These are phyloP conservation scores for Flaveria bidentis DNA, from an alignment of 129 eudicot species.

Conservation along the genomic window DNA sequence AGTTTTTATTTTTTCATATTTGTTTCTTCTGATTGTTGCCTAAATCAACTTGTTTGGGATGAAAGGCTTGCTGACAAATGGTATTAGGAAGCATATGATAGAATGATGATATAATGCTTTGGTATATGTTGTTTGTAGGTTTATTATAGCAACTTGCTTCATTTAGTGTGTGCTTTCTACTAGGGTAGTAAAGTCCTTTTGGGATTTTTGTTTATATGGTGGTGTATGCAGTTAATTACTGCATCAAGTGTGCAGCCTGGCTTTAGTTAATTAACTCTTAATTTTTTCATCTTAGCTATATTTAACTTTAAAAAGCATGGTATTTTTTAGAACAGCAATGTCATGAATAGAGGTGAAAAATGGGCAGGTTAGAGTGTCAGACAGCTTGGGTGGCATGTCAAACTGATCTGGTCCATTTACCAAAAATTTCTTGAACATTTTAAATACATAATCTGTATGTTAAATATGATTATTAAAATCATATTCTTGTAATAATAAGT, in stretches of 20 bases:
- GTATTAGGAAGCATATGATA: slow-evolving; percentile 7
- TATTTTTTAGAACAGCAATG: background rate
- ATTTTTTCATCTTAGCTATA: background rate
- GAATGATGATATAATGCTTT: background rate
- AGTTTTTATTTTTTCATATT: background rate
- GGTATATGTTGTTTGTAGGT: background rate
- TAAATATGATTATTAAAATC: background rate
- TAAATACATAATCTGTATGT: background rate
- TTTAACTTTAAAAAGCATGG: background rate
- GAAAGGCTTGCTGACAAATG: background rate
- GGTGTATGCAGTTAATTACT: background rate
- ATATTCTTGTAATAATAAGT: background rate
- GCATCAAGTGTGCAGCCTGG: background rate
- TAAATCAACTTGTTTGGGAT: background rate
- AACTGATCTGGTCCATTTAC: background rate
- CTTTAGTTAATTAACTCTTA: background rate
- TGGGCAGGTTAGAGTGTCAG: background rate
- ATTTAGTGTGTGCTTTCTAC: slow-evolving; percentile 2
- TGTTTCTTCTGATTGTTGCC: background rate
- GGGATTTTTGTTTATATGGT: background rate
- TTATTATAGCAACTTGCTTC: background rate
- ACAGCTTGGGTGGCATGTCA: background rate
- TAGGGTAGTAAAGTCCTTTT: background rate
- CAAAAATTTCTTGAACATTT: background rate
- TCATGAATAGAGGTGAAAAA: background rate